Base-by-base conservation (phyloP, 805 yeast species). In the Sugiyamaella valdiviana region DNA sequence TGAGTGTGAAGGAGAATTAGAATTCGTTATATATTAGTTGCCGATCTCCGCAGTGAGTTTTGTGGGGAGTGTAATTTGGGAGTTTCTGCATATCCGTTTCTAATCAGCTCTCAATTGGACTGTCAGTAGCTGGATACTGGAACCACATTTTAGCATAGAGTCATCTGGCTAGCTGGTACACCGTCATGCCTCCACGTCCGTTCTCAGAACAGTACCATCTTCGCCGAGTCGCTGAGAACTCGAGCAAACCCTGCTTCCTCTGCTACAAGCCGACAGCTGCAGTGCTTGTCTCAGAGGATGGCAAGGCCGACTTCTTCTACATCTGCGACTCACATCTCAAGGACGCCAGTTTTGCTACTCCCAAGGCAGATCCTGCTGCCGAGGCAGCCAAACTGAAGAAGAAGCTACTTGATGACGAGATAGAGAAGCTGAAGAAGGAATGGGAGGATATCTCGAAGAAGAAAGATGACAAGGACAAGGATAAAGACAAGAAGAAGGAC, bases 221-320 rank as follows among this genome's bases (percentile, higher is more conserved):
- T 35, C 67, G 80, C 41, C 60, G 59, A 26, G 83, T 79, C 10
- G 76, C 79, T 0, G 72, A 65, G 3, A 49, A 61, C 12, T 70
- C 72, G 48, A 54, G 73, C 36, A 69, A 69, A 53, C 68, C 82
- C 0, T 79, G 84, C 56, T 56, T 59, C 38, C 61, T 79, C 12
- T 79, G 84, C 66, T 77, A 70, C 60, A 74, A 75, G 51, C 81
- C 83, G 1, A 66, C 80, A 1, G 44, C 65, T 2, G 64, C 69
- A 1, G 84, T 79, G 20, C 62, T 79, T 45, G 67, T 79, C 9
- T 65, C 76, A 9, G 66, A 68, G 22, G 72, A 69, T 49, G 73
- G 72, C 39, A 64, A 59, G 16, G 56, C 64, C 2, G 84, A 80
- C 57, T 76, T 71, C 58, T 76, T 80, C 59, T 79, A 77, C 57